These are phyloP conservation scores for Cytidiella melzeri DNA, from an alignment of 768 basidiomycete genomes.

Conservation along the genomic window DNA sequence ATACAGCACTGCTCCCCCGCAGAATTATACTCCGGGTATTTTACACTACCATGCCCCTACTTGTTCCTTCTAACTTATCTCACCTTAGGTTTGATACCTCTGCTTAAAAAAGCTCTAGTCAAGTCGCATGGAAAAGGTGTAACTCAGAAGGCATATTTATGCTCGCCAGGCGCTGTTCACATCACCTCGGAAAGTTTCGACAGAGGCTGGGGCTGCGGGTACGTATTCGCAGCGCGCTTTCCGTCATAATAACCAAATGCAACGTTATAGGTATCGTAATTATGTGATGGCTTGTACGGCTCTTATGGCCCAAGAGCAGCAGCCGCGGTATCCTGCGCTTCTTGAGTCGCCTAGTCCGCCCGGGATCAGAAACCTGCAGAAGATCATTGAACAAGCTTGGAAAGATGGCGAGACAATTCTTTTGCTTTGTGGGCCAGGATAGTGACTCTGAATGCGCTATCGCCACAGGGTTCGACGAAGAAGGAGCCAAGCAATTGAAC, in stretches of 20 bases:
- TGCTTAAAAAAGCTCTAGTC: conserved; percentile 51
- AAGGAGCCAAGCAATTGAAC: conserved; percentile 59
- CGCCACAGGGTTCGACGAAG: conserved; percentile 58
- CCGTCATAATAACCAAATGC: too few relatives aligned
- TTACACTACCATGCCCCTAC: too few relatives aligned
- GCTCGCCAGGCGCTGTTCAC: conserved; percentile 56
- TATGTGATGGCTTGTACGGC: conserved; percentile 73
- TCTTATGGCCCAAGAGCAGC: conserved; percentile 59
- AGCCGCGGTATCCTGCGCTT: conserved; percentile 56
- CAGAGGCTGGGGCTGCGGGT: conserved; percentile 50
- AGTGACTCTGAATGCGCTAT: neutral
- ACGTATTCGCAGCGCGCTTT: neutral
- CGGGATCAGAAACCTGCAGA: conserved; percentile 67
- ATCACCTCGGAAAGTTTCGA: conserved; percentile 57
- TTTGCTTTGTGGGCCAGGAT: neutral
- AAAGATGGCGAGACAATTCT: conserved; percentile 38
- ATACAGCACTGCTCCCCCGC: conserved; percentile 36
- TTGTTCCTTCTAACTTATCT: too few relatives aligned
- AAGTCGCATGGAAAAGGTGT: conserved; percentile 43
- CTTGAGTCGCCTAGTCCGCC: conserved; percentile 56
- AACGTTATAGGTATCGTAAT: conserved; percentile 61
- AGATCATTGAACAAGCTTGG: conserved; percentile 83
- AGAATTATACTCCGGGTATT: conserved; percentile 62
- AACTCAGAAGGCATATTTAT: conserved; percentile 55
- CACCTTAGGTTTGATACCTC: conserved; percentile 58